Percentiles rank a stretch among this genome's conserved stretches.
Conservation (phyloP, 352 stramenopile genomes). For the Pythium guiyangense region DNA sequence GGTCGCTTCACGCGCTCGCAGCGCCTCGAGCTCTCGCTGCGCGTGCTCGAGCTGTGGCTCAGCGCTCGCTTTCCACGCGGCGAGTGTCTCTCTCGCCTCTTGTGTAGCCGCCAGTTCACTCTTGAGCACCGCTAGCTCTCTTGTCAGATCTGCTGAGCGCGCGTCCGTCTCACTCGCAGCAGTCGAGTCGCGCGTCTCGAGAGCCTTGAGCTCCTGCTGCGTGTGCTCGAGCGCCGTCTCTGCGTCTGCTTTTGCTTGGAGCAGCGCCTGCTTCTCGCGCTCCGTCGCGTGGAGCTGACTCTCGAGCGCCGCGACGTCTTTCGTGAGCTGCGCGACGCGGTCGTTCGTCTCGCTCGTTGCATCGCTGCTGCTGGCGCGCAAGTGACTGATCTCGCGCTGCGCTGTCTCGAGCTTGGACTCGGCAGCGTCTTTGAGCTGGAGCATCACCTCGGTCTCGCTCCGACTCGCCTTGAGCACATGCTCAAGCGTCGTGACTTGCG, state of each 20-base stretch:
- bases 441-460: slow-evolving; percentile 12
- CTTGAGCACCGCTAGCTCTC: not conserved
- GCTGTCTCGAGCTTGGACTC: slow-evolving; percentile 2
- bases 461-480: slow-evolving; percentile 3
- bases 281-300: not conserved
- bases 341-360: not conserved
- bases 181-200: not conserved
- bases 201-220: not conserved
- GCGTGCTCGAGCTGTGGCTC: not conserved
- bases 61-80: not conserved
- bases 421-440: slow-evolving; percentile 12
- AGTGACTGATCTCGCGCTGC: not conserved
- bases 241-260: not conserved
- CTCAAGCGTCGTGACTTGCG: not conserved
- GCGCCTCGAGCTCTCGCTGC: not conserved
- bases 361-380: not conserved
- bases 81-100: not conserved
- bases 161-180: not conserved
- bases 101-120: not conserved
- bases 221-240: slow-evolving; percentile 1
- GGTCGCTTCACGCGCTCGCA: not conserved
- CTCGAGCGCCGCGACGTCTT: not conserved
- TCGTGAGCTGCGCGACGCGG: not conserved
- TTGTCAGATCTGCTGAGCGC: not conserved
- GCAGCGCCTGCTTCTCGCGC: not conserved